These are phyloP conservation scores for Abelmoschus esculentus DNA, from an alignment of 345 rosid species.

Conservation along the genomic window DNA sequence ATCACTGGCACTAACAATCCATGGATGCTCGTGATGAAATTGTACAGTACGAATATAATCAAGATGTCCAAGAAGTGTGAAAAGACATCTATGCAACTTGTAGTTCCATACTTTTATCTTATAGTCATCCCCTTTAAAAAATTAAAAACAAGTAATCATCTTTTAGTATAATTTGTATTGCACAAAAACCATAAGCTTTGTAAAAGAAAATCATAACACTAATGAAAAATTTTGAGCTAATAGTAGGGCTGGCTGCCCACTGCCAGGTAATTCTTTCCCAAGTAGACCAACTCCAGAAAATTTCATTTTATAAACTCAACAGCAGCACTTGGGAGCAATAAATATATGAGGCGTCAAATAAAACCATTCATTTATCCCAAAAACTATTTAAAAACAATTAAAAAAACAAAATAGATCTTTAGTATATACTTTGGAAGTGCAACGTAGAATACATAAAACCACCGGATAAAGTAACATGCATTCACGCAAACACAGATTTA, in stretches of 20 bases:
- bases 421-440: neutral
- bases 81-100: constrained; percentile 81
- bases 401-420: neutral
- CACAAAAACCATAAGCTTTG: neutral
- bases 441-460: neutral
- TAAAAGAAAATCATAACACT: neutral
- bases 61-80: constrained; percentile 93
- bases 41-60: constrained; percentile 96
- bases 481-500: neutral
- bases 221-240: neutral
- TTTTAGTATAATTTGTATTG: neutral
- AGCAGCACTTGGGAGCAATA: too few relatives aligned
- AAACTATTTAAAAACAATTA: too few relatives aligned
- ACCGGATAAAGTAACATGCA: neutral
- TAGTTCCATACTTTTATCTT: constrained; percentile 98
- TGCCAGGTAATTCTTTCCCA: neutral
- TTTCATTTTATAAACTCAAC: too few relatives aligned
- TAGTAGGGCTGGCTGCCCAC: neutral
- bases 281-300: neutral
- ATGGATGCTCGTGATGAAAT: constrained; percentile 92
- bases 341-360: neutral
- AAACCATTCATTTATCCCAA: neutral
- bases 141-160: constrained; percentile 14
- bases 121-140: constrained; percentile 71
- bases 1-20: constrained; percentile 99